Base-by-base conservation (phyloP, 305 asterid species). In the Solanum hybrid region DNA sequence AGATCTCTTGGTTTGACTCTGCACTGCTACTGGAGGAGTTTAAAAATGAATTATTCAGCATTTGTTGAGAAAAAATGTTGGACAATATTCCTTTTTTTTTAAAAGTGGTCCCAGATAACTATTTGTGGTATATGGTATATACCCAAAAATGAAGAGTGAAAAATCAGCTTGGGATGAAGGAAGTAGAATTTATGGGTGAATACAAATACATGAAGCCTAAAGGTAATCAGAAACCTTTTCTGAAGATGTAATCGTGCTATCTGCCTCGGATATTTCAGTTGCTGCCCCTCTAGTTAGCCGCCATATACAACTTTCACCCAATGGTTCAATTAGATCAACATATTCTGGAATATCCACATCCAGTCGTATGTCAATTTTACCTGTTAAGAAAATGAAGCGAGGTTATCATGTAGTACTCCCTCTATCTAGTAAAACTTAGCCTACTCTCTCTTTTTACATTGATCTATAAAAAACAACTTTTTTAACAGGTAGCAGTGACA, bases 201-300 rank as follows among this genome's bases (percentile, higher is more conserved):
- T 10, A 82, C 77, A 73, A 37, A 12, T 38, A 64, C 27, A 81
- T 24, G 40, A 79, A 87, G 73, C 86, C 36, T 15, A 24, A 89
- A 71, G 78, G 87, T 91, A 36, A 88, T 35, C 35, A 51, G 32
- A 64, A 77, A 95, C 99, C 97, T 95, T 94, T 90, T 90, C 93
- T 36, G 95, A 87, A 71, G 98, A 92, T 31, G 89, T 88, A 35
- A 91, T 93, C 31, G 89, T 92, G 89, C 81, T 88, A 71, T 95
- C 96, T 81, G 91, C 91, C 88, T 92, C 94, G 2, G 96, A 93
- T 86, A 93, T 93, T 92, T 96, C 98, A 88, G 93, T 88, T 11
- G 98, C 98, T 14, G 99, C 93, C 84, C 99, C 99, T 93, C 98
- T 95, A 78, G 95, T 94, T 90, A 91, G 98, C 92, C 97, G 92